Evolutionary conservation across 148 eudicot species (phyloP), one percentile per base, ranked within the genome.

Genomic region (Vaccinium myrtillus): DNA sequence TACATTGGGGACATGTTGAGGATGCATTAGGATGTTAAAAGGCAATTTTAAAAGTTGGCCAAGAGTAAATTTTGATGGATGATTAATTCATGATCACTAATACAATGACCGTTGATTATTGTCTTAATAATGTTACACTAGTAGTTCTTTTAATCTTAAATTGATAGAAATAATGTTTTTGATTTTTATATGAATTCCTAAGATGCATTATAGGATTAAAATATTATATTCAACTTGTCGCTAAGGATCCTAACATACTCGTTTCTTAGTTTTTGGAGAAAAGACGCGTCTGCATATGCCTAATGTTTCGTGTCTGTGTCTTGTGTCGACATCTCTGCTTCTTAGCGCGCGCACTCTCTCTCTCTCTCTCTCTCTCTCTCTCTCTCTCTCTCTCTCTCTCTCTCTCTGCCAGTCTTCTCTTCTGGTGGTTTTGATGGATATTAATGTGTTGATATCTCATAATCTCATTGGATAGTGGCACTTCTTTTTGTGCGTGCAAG

Each of bases 341-440:
- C 50, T 23, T 10, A 23, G 39, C 39, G 39, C 2, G 39, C 39
- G 39, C 39, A 1, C 39, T 0, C 30, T 36, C 1, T 36, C 39
- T 36, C 39, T 36, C 39, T 36, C n/a, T n/a, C 46, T 0, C 46
- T 2, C 43, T 0, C 43, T 2, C 43, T 39, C 43, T 39, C 43
- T 39, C 39, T 36, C 39, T 36, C 39, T 36, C 39, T 36, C 65
- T 58, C 70, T 63, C 54, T 46, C 74, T 14, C 71, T 49, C 46
- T 13, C 46, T 1, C 59, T 13, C 53, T 59, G 16, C 25, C 15
- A 15, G 12, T 27, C 83, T 49, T 49, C 21, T 14, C 39, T 32
- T 67, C 46, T 16, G 23, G n/a, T 67, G 75, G 83, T 36, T 61
- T 81, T 81, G 50, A 21, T 36, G 51, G 73, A 50, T 39, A n/a